Conservation (phyloP, 2,329 filamentous ascomycete species). For the Ophiostoma australiae region DNA sequence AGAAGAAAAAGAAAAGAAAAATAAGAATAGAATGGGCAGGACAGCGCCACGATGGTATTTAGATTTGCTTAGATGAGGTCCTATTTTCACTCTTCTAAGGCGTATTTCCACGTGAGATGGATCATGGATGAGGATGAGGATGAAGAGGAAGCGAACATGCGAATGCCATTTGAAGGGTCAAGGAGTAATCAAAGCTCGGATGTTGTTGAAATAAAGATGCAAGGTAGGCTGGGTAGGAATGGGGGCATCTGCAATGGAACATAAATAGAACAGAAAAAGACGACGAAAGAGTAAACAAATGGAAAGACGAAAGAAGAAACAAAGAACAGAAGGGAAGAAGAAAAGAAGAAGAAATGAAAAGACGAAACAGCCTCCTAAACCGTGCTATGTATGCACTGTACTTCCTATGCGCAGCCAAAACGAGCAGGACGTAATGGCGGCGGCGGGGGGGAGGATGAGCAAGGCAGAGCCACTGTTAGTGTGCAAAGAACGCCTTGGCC, state of each 20-base stretch:
- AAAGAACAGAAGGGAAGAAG: background rate
- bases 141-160: no score
- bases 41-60: background rate
- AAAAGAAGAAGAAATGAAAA: background rate
- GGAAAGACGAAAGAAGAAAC: background rate
- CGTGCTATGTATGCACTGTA: background rate
- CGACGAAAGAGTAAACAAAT: background rate
- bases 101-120: background rate
- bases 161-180: no score
- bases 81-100: background rate
- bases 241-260: background rate
- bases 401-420: background rate
- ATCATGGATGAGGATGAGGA: background rate
- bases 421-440: background rate
- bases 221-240: background rate
- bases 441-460: background rate
- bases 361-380: background rate
- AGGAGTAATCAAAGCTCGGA: no score
- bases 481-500: background rate
- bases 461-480: conserved; percentile 3
- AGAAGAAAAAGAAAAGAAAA: background rate
- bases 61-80: background rate
- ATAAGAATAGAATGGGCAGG: background rate
- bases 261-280: background rate
- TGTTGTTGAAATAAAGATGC: background rate